Conservation (phyloP, 163 green algal species). For the Scenedesmus sp. region DNA sequence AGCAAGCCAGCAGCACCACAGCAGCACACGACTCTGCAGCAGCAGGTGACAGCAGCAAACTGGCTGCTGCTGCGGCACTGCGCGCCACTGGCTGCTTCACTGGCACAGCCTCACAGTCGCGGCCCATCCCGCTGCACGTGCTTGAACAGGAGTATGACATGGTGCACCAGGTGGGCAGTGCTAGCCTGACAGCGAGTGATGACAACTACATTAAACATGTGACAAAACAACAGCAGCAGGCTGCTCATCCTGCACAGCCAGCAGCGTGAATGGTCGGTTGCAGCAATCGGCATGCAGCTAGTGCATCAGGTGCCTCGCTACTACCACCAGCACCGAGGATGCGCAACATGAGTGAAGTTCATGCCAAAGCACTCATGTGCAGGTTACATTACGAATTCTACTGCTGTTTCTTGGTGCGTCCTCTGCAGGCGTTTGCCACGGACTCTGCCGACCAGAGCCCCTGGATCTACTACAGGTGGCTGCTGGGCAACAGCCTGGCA, state of each 20-base stretch:
- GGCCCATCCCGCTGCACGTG: slow-evolving; percentile 71
- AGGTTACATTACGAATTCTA: too few species aligned
- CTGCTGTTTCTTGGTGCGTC: too few species aligned
- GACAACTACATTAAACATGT: too few species aligned
- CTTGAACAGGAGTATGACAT: slow-evolving; percentile 95
- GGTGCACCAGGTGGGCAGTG: slow-evolving; percentile 74
- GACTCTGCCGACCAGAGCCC: slow-evolving; percentile 90
- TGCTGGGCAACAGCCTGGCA: slow-evolving; percentile 70
- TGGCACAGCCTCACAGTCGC: slow-evolving; percentile 55
- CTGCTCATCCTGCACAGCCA: too few species aligned
- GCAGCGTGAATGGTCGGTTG: too few species aligned
- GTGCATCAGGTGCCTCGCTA: too few species aligned
- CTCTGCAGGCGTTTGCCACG: slow-evolving; percentile 86
- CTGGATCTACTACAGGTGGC: slow-evolving; percentile 74
- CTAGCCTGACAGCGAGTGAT: too few species aligned
- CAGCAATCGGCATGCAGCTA: too few species aligned
- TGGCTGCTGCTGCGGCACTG: neutral
- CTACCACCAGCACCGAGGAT: too few species aligned
- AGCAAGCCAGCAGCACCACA: neutral
- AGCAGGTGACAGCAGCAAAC: slow-evolving; percentile 1
- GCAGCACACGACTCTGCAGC: neutral
- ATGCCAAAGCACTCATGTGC: too few species aligned
- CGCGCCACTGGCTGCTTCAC: slow-evolving; percentile 22
- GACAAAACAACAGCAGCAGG: too few species aligned
- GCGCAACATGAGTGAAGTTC: too few species aligned